These are phyloP conservation scores for Anthracocystis walkeri DNA, from an alignment of 1,284 basidiomycete genomes.

Conservation along the genomic window DNA sequence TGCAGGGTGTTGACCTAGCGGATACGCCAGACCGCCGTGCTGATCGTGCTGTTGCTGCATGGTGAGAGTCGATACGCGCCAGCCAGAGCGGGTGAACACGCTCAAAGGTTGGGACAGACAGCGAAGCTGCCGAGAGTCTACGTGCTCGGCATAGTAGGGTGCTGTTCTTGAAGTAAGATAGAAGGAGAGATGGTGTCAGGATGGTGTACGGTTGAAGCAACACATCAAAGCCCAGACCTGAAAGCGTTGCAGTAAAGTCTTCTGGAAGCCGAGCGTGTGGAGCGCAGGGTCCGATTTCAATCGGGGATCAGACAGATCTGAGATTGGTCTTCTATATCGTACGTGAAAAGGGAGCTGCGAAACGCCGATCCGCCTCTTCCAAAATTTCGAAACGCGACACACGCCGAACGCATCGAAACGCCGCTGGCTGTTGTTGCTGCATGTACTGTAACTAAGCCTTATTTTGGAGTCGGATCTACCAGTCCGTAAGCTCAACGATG, in stretches of 20 bases:
- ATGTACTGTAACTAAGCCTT: too few species aligned
- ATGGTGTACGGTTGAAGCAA: background rate
- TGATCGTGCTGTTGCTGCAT: conserved; percentile 20
- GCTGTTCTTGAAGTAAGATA: background rate
- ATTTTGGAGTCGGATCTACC: too few species aligned
- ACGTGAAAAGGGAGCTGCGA: too few species aligned
- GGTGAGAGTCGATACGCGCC: background rate
- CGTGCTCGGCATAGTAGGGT: background rate
- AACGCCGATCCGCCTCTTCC: too few species aligned
- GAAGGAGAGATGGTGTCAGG: background rate
- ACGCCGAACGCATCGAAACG: too few species aligned
- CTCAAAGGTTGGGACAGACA: background rate
- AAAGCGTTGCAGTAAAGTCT: background rate
- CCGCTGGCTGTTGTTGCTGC: too few species aligned
- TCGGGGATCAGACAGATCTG: background rate
- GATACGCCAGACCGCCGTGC: conserved; percentile 18
- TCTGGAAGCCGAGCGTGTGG: background rate
- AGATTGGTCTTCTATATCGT: background rate
- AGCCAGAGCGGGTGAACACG: too few species aligned
- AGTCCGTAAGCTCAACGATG: too few species aligned
- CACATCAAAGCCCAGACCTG: background rate
- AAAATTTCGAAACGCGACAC: too few species aligned
- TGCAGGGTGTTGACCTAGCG: conserved; percentile 18
- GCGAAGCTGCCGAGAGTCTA: background rate
- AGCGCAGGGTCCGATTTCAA: too few species aligned